Percentiles rank a stretch among this genome's conserved stretches.
These are phyloP conservation scores for Mucor velutinosus DNA, from an alignment of 371 early-diverging fungal genomes.

Conservation along the genomic window DNA sequence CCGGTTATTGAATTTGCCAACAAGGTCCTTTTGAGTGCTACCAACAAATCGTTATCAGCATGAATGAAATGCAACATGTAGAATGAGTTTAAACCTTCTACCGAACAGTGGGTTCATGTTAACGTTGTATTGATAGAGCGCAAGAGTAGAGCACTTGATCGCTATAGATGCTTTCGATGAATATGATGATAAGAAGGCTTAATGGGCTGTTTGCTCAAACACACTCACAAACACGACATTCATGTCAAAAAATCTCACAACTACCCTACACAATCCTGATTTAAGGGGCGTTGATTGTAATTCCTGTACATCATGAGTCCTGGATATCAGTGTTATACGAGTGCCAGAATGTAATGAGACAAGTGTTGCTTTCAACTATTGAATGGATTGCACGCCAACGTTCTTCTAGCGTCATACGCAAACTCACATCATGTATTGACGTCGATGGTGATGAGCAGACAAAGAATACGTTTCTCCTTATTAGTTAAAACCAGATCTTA, in stretches of 20 bases:
- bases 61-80: background rate
- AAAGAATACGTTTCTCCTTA: background rate
- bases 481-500: background rate
- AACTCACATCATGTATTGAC: background rate
- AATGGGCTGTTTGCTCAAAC: too few species aligned
- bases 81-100: background rate
- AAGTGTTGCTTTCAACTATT: too few species aligned
- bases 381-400: too few species aligned
- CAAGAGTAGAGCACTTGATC: too few species aligned
- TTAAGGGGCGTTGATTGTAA: background rate
- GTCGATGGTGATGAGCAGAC: background rate
- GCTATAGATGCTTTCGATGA: too few species aligned
- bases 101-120: background rate
- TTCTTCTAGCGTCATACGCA: too few species aligned
- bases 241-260: background rate
- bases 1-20: background rate
- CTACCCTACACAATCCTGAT: background rate
- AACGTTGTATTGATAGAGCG: background rate
- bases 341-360: too few species aligned
- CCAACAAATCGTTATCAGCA: background rate
- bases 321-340: background rate
- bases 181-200: too few species aligned
- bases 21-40: background rate
- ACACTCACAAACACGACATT: background rate
- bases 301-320: background rate